Percentiles rank a stretch among this genome's conserved stretches.
Evolutionary conservation across 345 rosid species (phyloP).

Genomic region (Chamaenerion angustifolium): DNA sequence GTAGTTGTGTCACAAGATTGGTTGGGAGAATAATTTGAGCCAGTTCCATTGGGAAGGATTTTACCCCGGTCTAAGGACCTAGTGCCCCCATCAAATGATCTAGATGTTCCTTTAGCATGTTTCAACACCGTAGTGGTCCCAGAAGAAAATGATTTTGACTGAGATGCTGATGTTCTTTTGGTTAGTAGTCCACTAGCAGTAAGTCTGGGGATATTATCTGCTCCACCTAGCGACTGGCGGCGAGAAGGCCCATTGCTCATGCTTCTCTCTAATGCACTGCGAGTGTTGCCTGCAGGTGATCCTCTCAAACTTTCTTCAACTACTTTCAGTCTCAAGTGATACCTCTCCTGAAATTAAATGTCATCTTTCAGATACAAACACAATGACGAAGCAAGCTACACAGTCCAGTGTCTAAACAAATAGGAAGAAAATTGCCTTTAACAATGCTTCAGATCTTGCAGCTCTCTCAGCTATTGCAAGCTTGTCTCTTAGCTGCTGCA

Average conservation of each 20-base stretch:
- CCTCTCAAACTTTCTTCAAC: conserved; percentile 80
- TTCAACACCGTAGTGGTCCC: conserved; percentile 53
- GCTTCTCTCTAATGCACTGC: conserved; percentile 45
- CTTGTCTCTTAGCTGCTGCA: conserved; percentile 91
- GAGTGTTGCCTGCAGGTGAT: conserved; percentile 35
- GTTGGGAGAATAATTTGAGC: conserved; percentile 43
- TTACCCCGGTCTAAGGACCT: conserved; percentile 63
- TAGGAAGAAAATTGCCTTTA: conserved; percentile 63
- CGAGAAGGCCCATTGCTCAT: conserved; percentile 78
- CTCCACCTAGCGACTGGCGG: conserved; percentile 86
- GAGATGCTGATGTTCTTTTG: conserved; percentile 43
- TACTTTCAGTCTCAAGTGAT: conserved; percentile 72
- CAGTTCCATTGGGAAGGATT: conserved; percentile 44
- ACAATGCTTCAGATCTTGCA: conserved; percentile 89
- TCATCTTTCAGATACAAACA: conserved; percentile 6
- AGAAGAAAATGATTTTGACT: conserved; percentile 46
- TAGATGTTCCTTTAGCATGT: conserved; percentile 92
- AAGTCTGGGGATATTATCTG: conserved; percentile 48
- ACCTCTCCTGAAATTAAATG: conserved; percentile 49
- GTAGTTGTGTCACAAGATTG: conserved; percentile 51
- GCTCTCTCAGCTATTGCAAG: conserved; percentile 67
- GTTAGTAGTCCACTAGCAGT: conserved; percentile 60
- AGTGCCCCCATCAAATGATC: conserved; percentile 88
- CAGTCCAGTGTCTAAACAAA: background rate
- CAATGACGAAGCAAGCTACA: conserved; percentile 6